A percentile compares a stretch with the other conserved stretches of the same genome.
Conservation (phyloP, 148 eudicot species). For the Silene latifolia region DNA sequence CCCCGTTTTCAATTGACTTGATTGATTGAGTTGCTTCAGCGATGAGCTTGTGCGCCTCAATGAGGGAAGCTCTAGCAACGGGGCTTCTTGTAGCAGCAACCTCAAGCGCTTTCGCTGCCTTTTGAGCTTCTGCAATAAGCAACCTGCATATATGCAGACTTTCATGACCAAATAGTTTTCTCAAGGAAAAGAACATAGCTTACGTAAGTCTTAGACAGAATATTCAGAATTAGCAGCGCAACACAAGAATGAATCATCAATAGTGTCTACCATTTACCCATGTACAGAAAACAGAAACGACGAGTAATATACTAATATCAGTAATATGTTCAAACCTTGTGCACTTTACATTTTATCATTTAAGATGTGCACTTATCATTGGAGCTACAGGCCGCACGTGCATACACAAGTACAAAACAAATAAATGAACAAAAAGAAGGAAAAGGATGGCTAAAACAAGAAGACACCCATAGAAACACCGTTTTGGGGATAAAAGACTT, state of each 20-base stretch:
- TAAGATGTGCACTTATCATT: not conserved
- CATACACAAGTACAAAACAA: not conserved
- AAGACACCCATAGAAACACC: not conserved
- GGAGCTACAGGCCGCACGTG: not conserved
- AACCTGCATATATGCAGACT: slow-evolving; percentile 37
- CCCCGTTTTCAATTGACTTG: slow-evolving; percentile 45
- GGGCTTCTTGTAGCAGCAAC: slow-evolving; percentile 69
- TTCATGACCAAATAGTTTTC: not conserved
- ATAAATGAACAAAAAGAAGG: not conserved
- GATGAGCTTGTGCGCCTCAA: slow-evolving; percentile 73
- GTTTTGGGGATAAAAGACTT: slow-evolving; percentile 27
- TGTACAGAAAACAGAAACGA: not conserved
- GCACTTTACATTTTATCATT: not conserved
- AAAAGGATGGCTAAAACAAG: not conserved
- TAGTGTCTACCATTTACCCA: not conserved
- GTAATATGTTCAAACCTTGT: not conserved
- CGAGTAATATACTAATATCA: not conserved
- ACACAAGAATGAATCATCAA: not conserved
- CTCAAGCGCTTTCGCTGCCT: slow-evolving; percentile 85
- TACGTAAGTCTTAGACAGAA: not conserved
- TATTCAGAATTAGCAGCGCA: not conserved
- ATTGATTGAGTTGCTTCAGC: slow-evolving; percentile 75
- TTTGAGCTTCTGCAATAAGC: slow-evolving; percentile 85
- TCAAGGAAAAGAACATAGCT: not conserved
- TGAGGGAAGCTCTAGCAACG: slow-evolving; percentile 74